phyloP scores from a whole-genome alignment of 2,329 filamentous ascomycete genomes.

The Colletotrichum agaves region DNA sequence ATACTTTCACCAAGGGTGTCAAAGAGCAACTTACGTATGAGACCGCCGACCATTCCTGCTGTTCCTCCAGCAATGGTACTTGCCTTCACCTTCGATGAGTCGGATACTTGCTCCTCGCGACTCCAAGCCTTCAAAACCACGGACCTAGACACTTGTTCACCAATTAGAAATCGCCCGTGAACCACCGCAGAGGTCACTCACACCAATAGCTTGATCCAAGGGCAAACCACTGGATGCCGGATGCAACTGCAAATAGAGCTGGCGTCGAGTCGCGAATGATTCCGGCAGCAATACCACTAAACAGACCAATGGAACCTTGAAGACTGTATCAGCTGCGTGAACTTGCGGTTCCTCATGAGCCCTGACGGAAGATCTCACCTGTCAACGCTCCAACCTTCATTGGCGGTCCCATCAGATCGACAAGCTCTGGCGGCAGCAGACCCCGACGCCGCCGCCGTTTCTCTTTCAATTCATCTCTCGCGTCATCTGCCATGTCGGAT shows the following conservation, averaged over 20 bases:
- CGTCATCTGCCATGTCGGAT: constrained; percentile 38
- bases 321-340: constrained; percentile 31
- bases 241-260: constrained; percentile 75
- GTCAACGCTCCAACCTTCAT: constrained; percentile 69
- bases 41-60: constrained; percentile 70
- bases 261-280: constrained; percentile 76
- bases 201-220: constrained; percentile 83
- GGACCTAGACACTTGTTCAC: constrained; percentile 57
- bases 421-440: constrained; percentile 55
- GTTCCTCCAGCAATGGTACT: constrained; percentile 78
- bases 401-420: constrained; percentile 60
- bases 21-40: constrained; percentile 57
- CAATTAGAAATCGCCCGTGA: constrained; percentile 26
- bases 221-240: constrained; percentile 83
- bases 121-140: constrained; percentile 60
- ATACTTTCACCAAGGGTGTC: constrained; percentile 3
- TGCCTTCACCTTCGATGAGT: constrained; percentile 70
- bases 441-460: constrained; percentile 44
- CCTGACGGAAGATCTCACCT: constrained; percentile 55
- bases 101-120: constrained; percentile 62
- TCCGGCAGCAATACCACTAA: constrained; percentile 76
- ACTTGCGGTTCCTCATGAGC: not conserved
- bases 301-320: constrained; percentile 68
- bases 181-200: constrained; percentile 49
- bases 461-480: constrained; percentile 4